These are phyloP conservation scores for Paecilomyces fulvus DNA, from an alignment of 2,329 filamentous ascomycete genomes.

Conservation along the genomic window DNA sequence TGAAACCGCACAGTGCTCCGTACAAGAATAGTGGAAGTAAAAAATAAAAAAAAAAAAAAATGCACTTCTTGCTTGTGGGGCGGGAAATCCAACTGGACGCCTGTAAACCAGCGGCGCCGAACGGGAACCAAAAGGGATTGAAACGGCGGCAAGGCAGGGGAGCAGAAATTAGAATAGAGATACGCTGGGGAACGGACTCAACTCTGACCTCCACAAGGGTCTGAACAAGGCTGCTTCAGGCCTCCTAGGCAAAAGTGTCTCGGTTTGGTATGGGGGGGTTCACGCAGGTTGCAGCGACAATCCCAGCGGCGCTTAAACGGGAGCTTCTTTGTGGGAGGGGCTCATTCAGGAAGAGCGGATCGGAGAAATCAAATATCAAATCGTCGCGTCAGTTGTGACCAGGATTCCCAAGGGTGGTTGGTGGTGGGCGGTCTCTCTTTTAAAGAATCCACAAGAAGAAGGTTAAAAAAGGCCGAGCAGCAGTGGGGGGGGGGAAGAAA, in stretches of 20 bases:
- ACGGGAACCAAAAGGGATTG: not conserved
- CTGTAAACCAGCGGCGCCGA: not conserved
- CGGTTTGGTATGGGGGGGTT: not conserved
- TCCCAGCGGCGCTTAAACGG: not conserved
- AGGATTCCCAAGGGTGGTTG: not conserved
- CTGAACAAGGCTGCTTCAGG: not conserved
- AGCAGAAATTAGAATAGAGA: slow-evolving; percentile 9
- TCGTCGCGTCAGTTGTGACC: slow-evolving; percentile 4
- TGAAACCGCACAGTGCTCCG: not conserved
- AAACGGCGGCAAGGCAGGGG: slow-evolving; percentile 3
- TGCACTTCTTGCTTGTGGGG: not conserved
- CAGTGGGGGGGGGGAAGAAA: slow-evolving; percentile 2
- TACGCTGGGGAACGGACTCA: slow-evolving; percentile 9
- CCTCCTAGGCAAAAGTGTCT: not conserved
- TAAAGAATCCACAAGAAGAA: not conserved
- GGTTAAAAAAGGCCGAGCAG: not conserved
- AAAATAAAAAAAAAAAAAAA: slow-evolving; percentile 1
- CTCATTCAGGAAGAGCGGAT: not conserved
- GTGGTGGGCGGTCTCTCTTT: not conserved
- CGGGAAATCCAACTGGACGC: not conserved
- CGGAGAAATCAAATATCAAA: slow-evolving; percentile 8
- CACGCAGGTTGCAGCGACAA: not conserved
- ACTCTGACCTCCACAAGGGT: slow-evolving; percentile 14
- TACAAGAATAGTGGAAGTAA: not conserved
- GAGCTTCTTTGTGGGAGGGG: slow-evolving; percentile 9